Percentiles rank a stretch among this genome's conserved stretches.
Conservation (phyloP, 2,329 filamentous ascomycete genomes). For the Stromatinia cepivora region DNA sequence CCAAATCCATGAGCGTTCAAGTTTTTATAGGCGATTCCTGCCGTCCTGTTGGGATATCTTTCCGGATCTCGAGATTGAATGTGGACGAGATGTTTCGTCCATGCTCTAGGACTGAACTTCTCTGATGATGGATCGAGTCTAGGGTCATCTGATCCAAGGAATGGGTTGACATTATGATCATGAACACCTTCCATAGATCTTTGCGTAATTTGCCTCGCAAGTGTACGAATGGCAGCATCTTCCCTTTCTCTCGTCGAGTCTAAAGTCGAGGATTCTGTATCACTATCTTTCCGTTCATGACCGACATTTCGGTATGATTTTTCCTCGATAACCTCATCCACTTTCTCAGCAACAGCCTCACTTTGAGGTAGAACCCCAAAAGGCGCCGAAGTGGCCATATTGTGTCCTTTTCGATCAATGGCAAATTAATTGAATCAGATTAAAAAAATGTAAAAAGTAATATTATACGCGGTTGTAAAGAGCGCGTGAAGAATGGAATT, state of each 20-base stretch:
- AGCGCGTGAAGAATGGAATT: background rate
- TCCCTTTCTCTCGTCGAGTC: slow-evolving; percentile 11
- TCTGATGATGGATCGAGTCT: slow-evolving; percentile 53
- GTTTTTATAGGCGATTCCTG: slow-evolving; percentile 26
- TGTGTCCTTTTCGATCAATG: background rate
- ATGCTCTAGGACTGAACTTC: slow-evolving; percentile 56
- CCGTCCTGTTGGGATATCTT: slow-evolving; percentile 41
- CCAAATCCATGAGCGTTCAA: slow-evolving; percentile 28
- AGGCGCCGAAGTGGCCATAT: slow-evolving; percentile 28
- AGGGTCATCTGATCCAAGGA: slow-evolving; percentile 50
- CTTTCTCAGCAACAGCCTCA: slow-evolving; percentile 18
- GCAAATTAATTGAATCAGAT: background rate
- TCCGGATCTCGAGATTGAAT: slow-evolving; percentile 49
- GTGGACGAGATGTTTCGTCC: slow-evolving; percentile 60
- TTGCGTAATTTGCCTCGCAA: slow-evolving; percentile 20
- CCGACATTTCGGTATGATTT: background rate
- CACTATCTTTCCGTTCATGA: slow-evolving; percentile 17
- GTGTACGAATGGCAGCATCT: slow-evolving; percentile 12
- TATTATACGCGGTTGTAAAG: background rate
- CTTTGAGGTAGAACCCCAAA: slow-evolving; percentile 26
- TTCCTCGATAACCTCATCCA: slow-evolving; percentile 16
- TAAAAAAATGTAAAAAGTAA: background rate
- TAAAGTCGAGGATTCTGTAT: slow-evolving; percentile 14
- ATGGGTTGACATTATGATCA: slow-evolving; percentile 49
- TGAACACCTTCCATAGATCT: background rate